A percentile compares a stretch with the other conserved stretches of the same genome.
Conservation (phyloP, 192 early-diverging fungal species). For the Backusella circina region DNA sequence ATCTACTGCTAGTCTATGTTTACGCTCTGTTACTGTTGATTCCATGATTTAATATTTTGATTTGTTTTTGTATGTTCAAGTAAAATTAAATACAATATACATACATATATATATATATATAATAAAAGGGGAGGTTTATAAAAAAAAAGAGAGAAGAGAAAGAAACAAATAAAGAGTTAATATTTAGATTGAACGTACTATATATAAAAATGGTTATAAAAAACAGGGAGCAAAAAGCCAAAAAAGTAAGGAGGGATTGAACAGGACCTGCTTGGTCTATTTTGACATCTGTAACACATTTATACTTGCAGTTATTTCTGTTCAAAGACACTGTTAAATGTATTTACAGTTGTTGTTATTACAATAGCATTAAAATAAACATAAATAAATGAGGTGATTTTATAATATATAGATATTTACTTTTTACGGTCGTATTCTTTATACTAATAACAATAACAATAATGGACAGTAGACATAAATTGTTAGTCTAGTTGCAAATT, state of each 20-base stretch:
- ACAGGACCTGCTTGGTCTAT: not conserved
- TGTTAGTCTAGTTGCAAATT: slow-evolving; percentile 1
- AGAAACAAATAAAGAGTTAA: not conserved
- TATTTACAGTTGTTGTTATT: not conserved
- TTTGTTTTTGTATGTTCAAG: not conserved
- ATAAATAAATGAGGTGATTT: not conserved
- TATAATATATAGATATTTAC: not conserved
- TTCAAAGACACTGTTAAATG: not conserved
- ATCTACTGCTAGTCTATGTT: not conserved
- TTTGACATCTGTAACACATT: not conserved
- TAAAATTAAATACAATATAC: not conserved
- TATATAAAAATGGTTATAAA: not conserved
- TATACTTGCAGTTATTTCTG: not conserved
- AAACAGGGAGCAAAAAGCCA: not conserved
- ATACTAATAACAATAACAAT: not conserved
- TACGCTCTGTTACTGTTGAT: not conserved
- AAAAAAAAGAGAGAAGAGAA: not conserved
- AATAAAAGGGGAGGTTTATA: not conserved
- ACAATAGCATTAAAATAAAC: not conserved
- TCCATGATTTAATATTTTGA: not conserved
- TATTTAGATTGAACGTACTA: not conserved
- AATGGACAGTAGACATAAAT: not conserved
- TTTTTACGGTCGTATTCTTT: not conserved
- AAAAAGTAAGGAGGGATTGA: not conserved
- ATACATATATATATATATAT: not conserved